phyloP scores from a whole-genome alignment of 805 yeast species.

The Barnettozyma vustinii region DNA sequence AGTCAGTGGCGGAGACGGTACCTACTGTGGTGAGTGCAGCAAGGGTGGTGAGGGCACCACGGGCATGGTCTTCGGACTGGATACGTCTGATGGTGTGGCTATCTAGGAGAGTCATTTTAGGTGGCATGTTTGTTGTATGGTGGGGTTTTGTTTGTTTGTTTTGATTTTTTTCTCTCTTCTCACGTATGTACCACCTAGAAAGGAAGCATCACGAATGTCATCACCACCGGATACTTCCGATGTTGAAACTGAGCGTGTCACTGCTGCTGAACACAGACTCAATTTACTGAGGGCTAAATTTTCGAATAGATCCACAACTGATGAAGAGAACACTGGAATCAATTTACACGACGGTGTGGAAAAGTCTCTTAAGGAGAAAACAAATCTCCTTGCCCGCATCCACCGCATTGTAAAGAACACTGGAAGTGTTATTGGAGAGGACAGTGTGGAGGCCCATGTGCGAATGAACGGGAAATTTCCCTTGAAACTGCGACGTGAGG shows the following conservation, averaged over 20 bases:
- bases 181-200: too few species aligned
- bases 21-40: constrained; percentile 81
- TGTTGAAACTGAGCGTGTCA: not conserved
- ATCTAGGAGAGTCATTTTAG: constrained; percentile 33
- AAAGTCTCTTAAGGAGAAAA: not conserved
- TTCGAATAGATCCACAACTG: not conserved
- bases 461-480: constrained; percentile 17
- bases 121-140: not conserved
- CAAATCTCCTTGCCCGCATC: not conserved
- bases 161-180: not conserved
- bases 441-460: constrained; percentile 6
- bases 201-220: not conserved
- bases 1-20: constrained; percentile 45
- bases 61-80: constrained; percentile 47
- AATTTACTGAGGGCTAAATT: not conserved
- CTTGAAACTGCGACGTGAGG: constrained; percentile 20
- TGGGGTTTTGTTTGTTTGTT: not conserved
- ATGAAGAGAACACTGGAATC: not conserved
- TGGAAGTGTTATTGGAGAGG: not conserved
- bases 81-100: constrained; percentile 65
- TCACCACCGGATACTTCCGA: not conserved
- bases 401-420: not conserved
- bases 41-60: constrained; percentile 60
- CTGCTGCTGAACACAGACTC: not conserved
- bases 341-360: not conserved